Evolutionary conservation across 2,329 filamentous ascomycete genomes (phyloP).

Genomic region (Monilinia aucupariae): DNA sequence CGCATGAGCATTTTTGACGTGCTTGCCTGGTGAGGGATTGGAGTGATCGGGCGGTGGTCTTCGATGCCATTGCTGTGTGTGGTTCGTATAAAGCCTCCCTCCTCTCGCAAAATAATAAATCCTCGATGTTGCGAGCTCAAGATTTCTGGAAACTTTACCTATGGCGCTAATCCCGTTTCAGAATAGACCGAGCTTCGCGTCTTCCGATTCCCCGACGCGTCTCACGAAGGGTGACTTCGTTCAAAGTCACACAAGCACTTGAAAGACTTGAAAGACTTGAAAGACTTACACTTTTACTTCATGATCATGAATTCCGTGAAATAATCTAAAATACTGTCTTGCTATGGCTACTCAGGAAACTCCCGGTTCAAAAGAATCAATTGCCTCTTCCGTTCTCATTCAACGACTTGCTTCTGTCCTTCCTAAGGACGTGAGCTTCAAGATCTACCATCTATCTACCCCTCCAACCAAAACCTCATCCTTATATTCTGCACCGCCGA

Average conservation of each 20-base stretch:
- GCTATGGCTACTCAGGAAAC: constrained; percentile 33
- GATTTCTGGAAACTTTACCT: constrained; percentile 16
- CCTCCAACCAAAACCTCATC: constrained; percentile 68
- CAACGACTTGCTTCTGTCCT: constrained; percentile 38
- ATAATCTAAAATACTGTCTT: constrained; percentile 20
- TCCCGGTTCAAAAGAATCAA: constrained; percentile 23
- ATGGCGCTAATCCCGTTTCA: constrained; percentile 17
- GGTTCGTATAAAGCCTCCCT: constrained; percentile 8
- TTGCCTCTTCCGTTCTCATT: constrained; percentile 28
- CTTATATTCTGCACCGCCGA: constrained; percentile 73
- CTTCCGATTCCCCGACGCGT: constrained; percentile 21
- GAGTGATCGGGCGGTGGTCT: constrained; percentile 40
- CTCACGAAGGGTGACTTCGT: constrained; percentile 11
- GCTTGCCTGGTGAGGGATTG: constrained; percentile 35
- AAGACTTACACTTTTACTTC: neutral
- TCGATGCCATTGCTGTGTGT: constrained; percentile 42
- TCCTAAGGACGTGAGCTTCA: constrained; percentile 54
- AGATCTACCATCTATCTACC: constrained; percentile 81
- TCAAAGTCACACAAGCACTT: neutral
- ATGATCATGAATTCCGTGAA: constrained; percentile 19
- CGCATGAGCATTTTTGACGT: constrained; percentile 29
- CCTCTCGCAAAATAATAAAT: constrained; percentile 15
- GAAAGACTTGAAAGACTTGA: too few relatives aligned
- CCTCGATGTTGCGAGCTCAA: constrained; percentile 15
- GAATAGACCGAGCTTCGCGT: constrained; percentile 14